Conservation (phyloP, 2,329 filamentous ascomycete species). For the Cladophialophora immunda region DNA sequence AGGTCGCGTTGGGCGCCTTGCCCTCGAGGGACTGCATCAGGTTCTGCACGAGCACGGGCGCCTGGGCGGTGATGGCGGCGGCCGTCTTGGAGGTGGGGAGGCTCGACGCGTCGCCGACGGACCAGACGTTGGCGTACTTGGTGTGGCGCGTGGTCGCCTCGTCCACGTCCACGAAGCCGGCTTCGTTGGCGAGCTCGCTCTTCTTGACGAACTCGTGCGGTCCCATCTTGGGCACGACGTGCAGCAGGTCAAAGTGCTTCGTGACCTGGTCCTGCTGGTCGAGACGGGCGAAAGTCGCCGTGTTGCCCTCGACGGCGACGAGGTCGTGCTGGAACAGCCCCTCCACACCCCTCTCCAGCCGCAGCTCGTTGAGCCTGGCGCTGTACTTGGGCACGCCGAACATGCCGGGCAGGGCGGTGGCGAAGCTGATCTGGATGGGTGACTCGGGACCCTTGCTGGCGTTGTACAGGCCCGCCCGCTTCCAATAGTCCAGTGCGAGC, state of each 20-base stretch:
- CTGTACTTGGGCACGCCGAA: slow-evolving; percentile 70
- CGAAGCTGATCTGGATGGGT: slow-evolving; percentile 62
- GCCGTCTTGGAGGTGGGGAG: slow-evolving; percentile 67
- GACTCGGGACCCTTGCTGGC: slow-evolving; percentile 51
- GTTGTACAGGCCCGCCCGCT: slow-evolving; percentile 61
- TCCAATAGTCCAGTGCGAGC: slow-evolving; percentile 69
- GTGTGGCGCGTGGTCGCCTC: slow-evolving; percentile 62
- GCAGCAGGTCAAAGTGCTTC: slow-evolving; percentile 63
- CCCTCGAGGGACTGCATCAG: slow-evolving; percentile 57
- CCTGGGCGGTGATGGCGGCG: slow-evolving; percentile 62
- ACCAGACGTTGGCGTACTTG: slow-evolving; percentile 67
- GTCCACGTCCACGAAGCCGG: slow-evolving; percentile 67
- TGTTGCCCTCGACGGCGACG: slow-evolving; percentile 78
- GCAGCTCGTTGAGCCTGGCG: slow-evolving; percentile 62
- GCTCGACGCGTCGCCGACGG: slow-evolving; percentile 66
- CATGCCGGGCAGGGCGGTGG: slow-evolving; percentile 65
- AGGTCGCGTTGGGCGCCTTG: slow-evolving; percentile 54
- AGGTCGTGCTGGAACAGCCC: slow-evolving; percentile 74
- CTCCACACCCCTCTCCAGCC: slow-evolving; percentile 64
- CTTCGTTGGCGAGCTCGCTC: slow-evolving; percentile 62
- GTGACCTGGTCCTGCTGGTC: slow-evolving; percentile 57
- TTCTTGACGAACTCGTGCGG: slow-evolving; percentile 64
- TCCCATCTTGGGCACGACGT: slow-evolving; percentile 68
- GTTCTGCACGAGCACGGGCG: slow-evolving; percentile 62
- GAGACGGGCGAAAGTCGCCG: slow-evolving; percentile 63